These are phyloP conservation scores for Blastocladiella britannica DNA, from an alignment of 192 early-diverging fungal species.

Conservation along the genomic window DNA sequence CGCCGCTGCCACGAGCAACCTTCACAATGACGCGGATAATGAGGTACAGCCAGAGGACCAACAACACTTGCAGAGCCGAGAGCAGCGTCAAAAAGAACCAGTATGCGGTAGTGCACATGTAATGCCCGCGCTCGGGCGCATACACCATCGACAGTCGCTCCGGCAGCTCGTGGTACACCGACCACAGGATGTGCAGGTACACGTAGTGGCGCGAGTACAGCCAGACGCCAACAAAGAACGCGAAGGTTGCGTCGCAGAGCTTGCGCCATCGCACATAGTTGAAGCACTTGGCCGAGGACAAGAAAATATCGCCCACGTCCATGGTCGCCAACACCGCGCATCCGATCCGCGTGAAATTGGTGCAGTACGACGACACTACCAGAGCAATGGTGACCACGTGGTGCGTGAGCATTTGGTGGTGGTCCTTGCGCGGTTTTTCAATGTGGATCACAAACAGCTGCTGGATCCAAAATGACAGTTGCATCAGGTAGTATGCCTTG, in stretches of 20 bases:
- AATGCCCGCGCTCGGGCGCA: conserved; percentile 32
- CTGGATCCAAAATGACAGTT: conserved; percentile 37
- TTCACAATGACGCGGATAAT: conserved; percentile 38
- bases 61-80: conserved; percentile 36
- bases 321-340: conserved; percentile 40
- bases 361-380: conserved; percentile 29
- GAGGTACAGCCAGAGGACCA: conserved; percentile 59
- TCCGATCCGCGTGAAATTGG: conserved; percentile 37
- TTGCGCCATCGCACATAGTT: conserved; percentile 42
- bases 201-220: conserved; percentile 50
- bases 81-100: conserved; percentile 36
- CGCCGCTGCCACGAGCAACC: conserved; percentile 38
- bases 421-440: conserved; percentile 35
- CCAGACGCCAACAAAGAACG: conserved; percentile 53
- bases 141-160: conserved; percentile 31
- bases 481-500: conserved; percentile 36
- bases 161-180: conserved; percentile 24
- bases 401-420: conserved; percentile 29
- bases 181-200: conserved; percentile 43
- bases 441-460: conserved; percentile 34
- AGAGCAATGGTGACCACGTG: conserved; percentile 36
- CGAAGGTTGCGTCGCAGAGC: conserved; percentile 49
- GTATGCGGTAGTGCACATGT: conserved; percentile 21
- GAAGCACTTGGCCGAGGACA: conserved; percentile 48
- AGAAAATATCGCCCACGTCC: conserved; percentile 39